Percentiles rank a stretch among this genome's conserved stretches.
Evolutionary conservation across 768 basidiomycete genomes (phyloP).

Genomic region (Saitozyma podzolica): DNA sequence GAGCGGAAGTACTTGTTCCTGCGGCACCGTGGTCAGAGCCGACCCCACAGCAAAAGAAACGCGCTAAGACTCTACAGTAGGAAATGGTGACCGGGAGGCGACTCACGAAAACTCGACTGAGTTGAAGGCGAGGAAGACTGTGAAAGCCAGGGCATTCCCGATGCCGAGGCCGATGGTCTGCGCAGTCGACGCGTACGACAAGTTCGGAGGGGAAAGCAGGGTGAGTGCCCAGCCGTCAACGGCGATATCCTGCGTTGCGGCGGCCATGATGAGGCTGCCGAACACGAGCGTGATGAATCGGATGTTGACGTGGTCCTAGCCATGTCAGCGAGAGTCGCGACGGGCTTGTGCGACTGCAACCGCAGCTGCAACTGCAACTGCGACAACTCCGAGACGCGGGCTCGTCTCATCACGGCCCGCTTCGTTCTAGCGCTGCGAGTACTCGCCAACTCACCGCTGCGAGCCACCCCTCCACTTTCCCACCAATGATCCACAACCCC

Average conservation of each 20-base stretch:
- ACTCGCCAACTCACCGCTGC: conserved; percentile 62
- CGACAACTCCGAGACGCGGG: too few species aligned
- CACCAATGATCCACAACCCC: conserved; percentile 58
- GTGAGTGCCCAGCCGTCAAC: conserved; percentile 73
- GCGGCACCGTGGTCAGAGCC: neutral
- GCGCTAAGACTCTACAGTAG: conserved; percentile 56
- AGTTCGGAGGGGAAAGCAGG: conserved; percentile 80
- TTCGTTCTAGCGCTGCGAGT: neutral
- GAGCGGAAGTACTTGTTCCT: conserved; percentile 58
- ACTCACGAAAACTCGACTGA: conserved; percentile 81
- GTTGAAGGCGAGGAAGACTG: conserved; percentile 95
- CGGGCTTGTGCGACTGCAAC: too few species aligned
- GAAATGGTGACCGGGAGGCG: neutral
- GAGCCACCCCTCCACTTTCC: conserved; percentile 71
- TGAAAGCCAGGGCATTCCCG: conserved; percentile 93
- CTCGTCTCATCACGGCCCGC: too few species aligned
- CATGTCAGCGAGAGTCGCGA: neutral
- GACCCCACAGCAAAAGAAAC: neutral
- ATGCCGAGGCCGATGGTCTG: conserved; percentile 96
- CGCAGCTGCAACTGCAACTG: too few species aligned
- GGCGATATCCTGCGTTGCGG: conserved; percentile 98
- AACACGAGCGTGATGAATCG: conserved; percentile 76
- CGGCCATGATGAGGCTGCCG: conserved; percentile 85
- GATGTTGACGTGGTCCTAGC: conserved; percentile 78
- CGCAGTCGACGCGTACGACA: conserved; percentile 96